Evolutionary conservation across 305 asterid species (phyloP).

Genomic region (Fraxinus paxiana): DNA sequence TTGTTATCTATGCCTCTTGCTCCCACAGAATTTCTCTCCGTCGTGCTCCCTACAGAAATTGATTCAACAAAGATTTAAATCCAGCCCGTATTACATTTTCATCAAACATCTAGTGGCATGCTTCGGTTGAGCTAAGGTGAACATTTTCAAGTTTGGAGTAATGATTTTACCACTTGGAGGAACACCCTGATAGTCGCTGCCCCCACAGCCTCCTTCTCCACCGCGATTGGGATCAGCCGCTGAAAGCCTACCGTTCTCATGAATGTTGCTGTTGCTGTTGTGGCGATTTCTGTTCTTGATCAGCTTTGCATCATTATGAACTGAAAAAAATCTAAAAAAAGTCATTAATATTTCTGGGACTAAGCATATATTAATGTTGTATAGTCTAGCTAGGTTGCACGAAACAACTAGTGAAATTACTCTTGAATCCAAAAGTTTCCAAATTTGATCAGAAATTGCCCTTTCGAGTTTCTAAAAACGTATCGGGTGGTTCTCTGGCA

Average conservation of each 20-base stretch:
- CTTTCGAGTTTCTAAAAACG: background rate
- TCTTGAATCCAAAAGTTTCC: background rate
- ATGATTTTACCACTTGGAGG: background rate
- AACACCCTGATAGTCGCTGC: background rate
- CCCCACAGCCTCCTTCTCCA: background rate
- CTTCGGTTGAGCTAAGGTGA: background rate
- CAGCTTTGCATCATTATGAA: background rate
- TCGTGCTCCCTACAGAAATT: slow-evolving; percentile 34
- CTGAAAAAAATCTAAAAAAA: background rate
- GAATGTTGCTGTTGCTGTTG: background rate
- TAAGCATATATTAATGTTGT: background rate
- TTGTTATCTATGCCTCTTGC: slow-evolving; percentile 37
- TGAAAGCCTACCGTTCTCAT: background rate
- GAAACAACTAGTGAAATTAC: background rate
- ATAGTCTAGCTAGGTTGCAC: background rate
- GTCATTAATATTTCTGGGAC: background rate
- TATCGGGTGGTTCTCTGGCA: background rate
- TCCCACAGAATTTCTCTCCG: slow-evolving; percentile 32
- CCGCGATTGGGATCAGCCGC: background rate
- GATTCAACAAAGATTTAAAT: slow-evolving; percentile 7
- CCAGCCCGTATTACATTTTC: too few species aligned
- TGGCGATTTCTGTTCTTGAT: background rate
- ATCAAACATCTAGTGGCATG: background rate
- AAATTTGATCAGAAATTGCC: too few species aligned
- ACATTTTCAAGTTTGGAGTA: background rate